phyloP scores from a whole-genome alignment of 768 basidiomycete species.

The Boletus rubescentipes region DNA sequence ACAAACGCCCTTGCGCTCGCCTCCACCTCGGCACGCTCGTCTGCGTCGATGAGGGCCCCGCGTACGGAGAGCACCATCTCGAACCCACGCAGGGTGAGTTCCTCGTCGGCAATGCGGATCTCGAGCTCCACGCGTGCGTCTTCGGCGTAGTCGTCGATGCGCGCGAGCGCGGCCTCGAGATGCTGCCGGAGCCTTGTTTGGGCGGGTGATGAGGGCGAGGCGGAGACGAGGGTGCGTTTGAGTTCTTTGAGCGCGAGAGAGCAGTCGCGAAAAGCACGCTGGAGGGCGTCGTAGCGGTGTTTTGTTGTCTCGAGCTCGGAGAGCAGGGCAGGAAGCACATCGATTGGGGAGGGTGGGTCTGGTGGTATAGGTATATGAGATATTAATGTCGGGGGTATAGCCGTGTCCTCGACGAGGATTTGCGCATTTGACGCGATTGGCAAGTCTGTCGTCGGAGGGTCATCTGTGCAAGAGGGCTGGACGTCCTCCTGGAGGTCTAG shows the following conservation, averaged over 20 bases:
- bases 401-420: neutral
- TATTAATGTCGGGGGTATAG: neutral
- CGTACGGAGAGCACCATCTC: conserved; percentile 64
- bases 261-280: conserved; percentile 67
- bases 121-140: conserved; percentile 83
- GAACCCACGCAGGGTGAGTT: conserved; percentile 61
- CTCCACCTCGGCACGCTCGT: conserved; percentile 40
- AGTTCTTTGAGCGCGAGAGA: conserved; percentile 64
- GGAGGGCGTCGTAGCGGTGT: conserved; percentile 59
- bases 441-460: neutral
- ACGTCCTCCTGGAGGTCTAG: conserved; percentile 14
- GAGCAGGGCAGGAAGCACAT: conserved; percentile 39
- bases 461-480: neutral
- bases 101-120: conserved; percentile 73
- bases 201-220: neutral
- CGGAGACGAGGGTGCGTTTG: conserved; percentile 29
- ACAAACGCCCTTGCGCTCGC: conserved; percentile 46
- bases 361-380: neutral
- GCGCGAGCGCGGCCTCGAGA: conserved; percentile 52
- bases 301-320: conserved; percentile 42
- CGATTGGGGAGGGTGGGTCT: neutral
- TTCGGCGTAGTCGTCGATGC: conserved; percentile 73
- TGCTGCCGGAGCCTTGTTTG: conserved; percentile 20
- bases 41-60: conserved; percentile 37
- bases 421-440: neutral